Base-by-base conservation (phyloP, 2,329 filamentous ascomycete species). In the Amauroascus verrucosus region DNA sequence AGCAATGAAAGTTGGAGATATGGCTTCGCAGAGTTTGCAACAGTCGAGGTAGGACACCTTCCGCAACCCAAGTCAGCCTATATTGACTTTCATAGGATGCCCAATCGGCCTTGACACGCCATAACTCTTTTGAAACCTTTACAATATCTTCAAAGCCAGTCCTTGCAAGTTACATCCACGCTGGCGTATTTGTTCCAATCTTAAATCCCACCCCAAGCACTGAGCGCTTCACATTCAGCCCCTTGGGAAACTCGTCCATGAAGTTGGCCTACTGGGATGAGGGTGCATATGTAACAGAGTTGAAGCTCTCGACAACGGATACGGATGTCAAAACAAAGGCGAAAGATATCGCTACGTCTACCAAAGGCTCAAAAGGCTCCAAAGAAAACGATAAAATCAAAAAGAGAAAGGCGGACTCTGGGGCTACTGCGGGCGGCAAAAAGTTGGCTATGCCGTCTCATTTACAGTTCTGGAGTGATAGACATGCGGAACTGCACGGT, bases 11-110 rank as follows among this genome's bases (percentile, higher is more conserved):
- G 84, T 49, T 86, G 86, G 76, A 80, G 83, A 59, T 94, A 88
- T 61, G 88, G 87, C 0, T 94, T 94, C 67, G 88, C 83, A 0
- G 88, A 94, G 66, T 94, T 90, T 64, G 83, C 81, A 61, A 85
- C 81, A 0, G 73, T 88, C 16, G 81, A 85, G 60, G 75, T 74
- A 67, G 44, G 59, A 22, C 16, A 24, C 6, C 13, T 16, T 37
- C 26, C 30, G 20, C 9, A 1, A 41, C 37, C 7, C 20, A 24
- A 16, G 14, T 3, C 9, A 3, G 14, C 8, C 14, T 14, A n/a
- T 41, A 14, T 24, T 43, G 40, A 30, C 14, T 18, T 48, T 13
- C 8, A 2, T 44, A 75, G 65, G 86, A 93, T 66, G 86, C 88
- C 1, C 78, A 83, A 65, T 84, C 82, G 20, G 88, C 88, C 3